phyloP scores from a whole-genome alignment of 2,329 filamentous ascomycete species.

The Pezicula radicicola region DNA sequence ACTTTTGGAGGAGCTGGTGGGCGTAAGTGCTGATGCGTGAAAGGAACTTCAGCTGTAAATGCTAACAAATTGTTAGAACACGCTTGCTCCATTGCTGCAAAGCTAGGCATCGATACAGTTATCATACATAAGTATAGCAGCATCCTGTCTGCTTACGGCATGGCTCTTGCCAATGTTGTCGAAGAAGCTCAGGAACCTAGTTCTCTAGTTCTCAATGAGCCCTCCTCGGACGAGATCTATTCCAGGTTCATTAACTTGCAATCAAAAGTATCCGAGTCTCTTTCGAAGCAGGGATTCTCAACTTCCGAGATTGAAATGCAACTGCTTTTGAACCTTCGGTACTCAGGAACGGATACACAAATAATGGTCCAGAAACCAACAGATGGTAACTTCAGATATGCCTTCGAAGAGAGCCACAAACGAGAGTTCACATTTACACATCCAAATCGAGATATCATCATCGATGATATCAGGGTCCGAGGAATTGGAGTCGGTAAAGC shows the following conservation, averaged over 20 bases:
- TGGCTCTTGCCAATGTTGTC: slow-evolving; percentile 87
- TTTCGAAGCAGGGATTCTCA: slow-evolving; percentile 74
- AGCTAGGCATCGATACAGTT: slow-evolving; percentile 76
- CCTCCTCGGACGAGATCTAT: slow-evolving; percentile 36
- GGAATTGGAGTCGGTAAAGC: slow-evolving; percentile 85
- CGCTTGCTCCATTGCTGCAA: slow-evolving; percentile 74
- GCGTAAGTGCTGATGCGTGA: slow-evolving; percentile 26
- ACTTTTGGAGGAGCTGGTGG: slow-evolving; percentile 89
- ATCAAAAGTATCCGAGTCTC: slow-evolving; percentile 61
- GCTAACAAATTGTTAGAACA: slow-evolving; percentile 46
- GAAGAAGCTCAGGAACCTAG: slow-evolving; percentile 80
- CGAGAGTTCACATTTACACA: slow-evolving; percentile 87
- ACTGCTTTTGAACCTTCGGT: slow-evolving; percentile 89
- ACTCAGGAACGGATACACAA: slow-evolving; percentile 82
- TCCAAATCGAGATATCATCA: slow-evolving; percentile 72
- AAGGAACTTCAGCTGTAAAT: no score
- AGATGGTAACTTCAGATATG: slow-evolving; percentile 67
- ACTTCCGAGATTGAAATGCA: slow-evolving; percentile 76
- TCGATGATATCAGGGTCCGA: slow-evolving; percentile 81
- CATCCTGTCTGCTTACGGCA: slow-evolving; percentile 82
- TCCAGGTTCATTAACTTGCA: slow-evolving; percentile 65
- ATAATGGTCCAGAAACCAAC: slow-evolving; percentile 80
- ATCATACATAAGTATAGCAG: slow-evolving; percentile 82
- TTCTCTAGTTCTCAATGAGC: slow-evolving; percentile 52
- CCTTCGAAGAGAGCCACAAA: slow-evolving; percentile 80